A percentile compares a stretch with the other conserved stretches of the same genome.
These are phyloP conservation scores for Ceratobasidium sp. DNA, from an alignment of 1,284 basidiomycete species.

Conservation along the genomic window DNA sequence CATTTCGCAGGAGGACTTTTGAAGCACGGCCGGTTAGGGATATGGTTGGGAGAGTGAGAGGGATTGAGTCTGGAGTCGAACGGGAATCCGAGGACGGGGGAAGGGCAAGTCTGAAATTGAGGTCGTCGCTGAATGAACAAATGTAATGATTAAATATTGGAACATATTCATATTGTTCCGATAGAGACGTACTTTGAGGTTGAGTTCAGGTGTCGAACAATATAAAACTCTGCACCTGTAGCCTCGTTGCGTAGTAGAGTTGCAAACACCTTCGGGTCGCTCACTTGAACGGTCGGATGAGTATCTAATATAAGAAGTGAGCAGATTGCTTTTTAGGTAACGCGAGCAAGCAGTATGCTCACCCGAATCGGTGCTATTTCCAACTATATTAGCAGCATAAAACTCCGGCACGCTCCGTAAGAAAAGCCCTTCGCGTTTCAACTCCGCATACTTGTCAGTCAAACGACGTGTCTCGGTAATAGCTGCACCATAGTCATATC, in stretches of 20 bases:
- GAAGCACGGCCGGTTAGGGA: constrained; percentile 46
- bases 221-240: constrained; percentile 70
- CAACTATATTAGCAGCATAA: constrained; percentile 78
- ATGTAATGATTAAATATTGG: constrained; percentile 49
- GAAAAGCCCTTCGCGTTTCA: constrained; percentile 80
- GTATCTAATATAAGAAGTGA: constrained; percentile 44
- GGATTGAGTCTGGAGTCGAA: constrained; percentile 62
- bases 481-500: constrained; percentile 57
- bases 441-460: constrained; percentile 74
- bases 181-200: constrained; percentile 40
- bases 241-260: constrained; percentile 76
- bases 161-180: constrained; percentile 50
- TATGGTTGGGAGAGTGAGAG: constrained; percentile 44
- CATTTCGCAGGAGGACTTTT: constrained; percentile 48
- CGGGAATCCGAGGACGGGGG: constrained; percentile 46
- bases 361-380: constrained; percentile 61
- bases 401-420: constrained; percentile 78
- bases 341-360: neutral
- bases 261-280: constrained; percentile 64
- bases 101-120: constrained; percentile 41
- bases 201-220: constrained; percentile 65
- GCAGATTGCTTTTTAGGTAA: no score
- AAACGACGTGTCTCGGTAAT: constrained; percentile 75
- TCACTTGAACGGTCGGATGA: constrained; percentile 59
- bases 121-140: constrained; percentile 46